Conservation (phyloP, 805 yeast genomes). For the Candida montana region DNA sequence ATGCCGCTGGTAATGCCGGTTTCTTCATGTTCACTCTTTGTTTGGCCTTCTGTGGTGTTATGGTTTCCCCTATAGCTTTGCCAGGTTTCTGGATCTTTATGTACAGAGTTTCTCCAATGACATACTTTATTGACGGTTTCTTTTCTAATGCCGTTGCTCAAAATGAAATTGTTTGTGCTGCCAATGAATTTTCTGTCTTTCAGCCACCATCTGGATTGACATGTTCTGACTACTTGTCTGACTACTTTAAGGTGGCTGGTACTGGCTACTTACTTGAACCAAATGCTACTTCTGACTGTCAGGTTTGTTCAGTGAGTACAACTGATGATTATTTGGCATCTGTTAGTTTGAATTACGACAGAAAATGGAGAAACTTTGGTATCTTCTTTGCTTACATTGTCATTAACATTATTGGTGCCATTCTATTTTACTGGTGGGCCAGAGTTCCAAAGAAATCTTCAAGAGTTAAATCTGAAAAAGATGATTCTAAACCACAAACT, state of each 20-base stretch:
- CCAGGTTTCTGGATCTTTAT: conserved; percentile 75
- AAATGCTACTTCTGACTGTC: conserved; percentile 45
- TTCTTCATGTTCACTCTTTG: conserved; percentile 52
- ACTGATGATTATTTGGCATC: conserved; percentile 55
- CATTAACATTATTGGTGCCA: conserved; percentile 36
- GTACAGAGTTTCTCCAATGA: conserved; percentile 66
- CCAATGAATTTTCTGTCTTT: conserved; percentile 40
- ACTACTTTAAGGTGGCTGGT: conserved; percentile 27
- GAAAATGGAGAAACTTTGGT: conserved; percentile 66
- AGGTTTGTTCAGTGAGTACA: conserved; percentile 47
- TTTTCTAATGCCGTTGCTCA: conserved; percentile 50
- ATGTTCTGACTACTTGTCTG: conserved; percentile 48
- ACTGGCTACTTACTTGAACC: conserved; percentile 10
- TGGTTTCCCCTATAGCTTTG: conserved; percentile 46
- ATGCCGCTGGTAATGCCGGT: conserved; percentile 58
- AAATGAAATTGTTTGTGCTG: conserved; percentile 40
- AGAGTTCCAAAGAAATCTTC: conserved; percentile 65
- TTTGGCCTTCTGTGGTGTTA: conserved; percentile 71
- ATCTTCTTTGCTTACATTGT: conserved; percentile 40
- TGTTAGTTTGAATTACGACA: conserved; percentile 33
- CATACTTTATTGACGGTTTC: conserved; percentile 54
- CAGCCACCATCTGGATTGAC: conserved; percentile 51
- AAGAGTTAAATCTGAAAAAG: conserved; percentile 24
- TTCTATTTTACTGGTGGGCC: conserved; percentile 47
- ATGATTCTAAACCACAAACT: not conserved